Evolutionary conservation across 441 rosid genomes (phyloP).

Genomic region (Breynia disticha): DNA sequence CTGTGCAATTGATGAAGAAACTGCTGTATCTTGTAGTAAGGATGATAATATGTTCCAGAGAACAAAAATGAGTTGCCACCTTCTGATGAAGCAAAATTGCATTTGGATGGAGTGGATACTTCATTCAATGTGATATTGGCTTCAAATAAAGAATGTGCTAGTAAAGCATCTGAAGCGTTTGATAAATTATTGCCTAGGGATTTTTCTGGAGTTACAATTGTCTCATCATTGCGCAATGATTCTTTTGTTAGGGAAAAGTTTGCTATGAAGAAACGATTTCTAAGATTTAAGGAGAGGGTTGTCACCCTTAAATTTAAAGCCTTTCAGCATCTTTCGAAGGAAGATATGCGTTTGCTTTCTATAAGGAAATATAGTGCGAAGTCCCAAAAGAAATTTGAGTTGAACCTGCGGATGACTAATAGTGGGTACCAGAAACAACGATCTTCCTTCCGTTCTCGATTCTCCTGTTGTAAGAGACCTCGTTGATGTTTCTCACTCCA

Average conservation of each 20-base stretch:
- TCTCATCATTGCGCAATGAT: constrained; percentile 24
- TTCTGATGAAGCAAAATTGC: constrained; percentile 15
- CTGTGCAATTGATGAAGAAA: constrained; percentile 16
- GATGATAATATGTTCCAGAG: constrained; percentile 18
- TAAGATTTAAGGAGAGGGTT: constrained; percentile 72
- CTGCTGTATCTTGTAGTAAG: constrained; percentile 15
- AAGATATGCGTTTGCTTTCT: constrained; percentile 54
- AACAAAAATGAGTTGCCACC: constrained; percentile 15
- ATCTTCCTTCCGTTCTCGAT: constrained; percentile 55
- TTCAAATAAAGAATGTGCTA: constrained; percentile 60
- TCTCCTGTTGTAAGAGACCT: constrained; percentile 47
- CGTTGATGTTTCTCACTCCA: not conserved
- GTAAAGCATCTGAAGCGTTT: constrained; percentile 47
- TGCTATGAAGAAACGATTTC: constrained; percentile 31
- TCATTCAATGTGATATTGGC: constrained; percentile 35
- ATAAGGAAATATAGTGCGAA: constrained; percentile 46
- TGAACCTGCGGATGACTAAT: constrained; percentile 36
- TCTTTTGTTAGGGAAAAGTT: constrained; percentile 37
- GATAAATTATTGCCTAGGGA: constrained; percentile 44
- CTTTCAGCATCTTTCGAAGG: constrained; percentile 72
- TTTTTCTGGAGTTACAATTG: constrained; percentile 22
- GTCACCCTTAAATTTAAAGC: constrained; percentile 72
- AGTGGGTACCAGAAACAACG: constrained; percentile 50
- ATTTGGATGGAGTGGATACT: constrained; percentile 23
- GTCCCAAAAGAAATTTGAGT: constrained; percentile 60